Evolutionary conservation across 371 early-diverging fungal genomes (phyloP).

Genomic region (Dinochytrium kinnereticum): DNA sequence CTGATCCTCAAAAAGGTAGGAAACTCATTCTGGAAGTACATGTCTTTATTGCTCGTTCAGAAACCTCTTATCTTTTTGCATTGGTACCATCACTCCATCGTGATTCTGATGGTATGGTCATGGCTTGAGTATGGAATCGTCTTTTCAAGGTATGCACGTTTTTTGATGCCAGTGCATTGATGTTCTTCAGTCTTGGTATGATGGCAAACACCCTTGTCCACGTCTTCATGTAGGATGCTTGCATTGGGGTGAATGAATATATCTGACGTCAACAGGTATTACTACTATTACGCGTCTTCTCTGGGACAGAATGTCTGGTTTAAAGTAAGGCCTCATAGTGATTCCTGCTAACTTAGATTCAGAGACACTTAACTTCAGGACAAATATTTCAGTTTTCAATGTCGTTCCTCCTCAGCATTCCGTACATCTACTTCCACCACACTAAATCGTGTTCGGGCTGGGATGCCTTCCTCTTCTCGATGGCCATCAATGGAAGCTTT

Average conservation of each 20-base stretch:
- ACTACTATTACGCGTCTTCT: constrained; percentile 37
- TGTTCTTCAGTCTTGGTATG: constrained; percentile 30
- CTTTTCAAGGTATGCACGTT: too few species aligned
- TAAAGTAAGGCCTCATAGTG: constrained; percentile 30
- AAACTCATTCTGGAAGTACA: not conserved
- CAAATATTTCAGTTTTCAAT: constrained; percentile 44
- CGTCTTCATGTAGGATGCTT: constrained; percentile 45
- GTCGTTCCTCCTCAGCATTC: constrained; percentile 35
- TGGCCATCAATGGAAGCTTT: constrained; percentile 36
- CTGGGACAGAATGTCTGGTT: constrained; percentile 45
- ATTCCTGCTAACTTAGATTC: constrained; percentile 5
- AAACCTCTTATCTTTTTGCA: constrained; percentile 47
- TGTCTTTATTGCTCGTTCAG: constrained; percentile 12
- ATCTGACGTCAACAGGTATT: constrained; percentile 29
- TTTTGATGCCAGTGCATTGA: too few species aligned
- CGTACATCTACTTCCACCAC: constrained; percentile 37
- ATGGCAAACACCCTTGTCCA: constrained; percentile 43
- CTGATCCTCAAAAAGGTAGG: constrained; percentile 45
- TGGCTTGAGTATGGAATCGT: constrained; percentile 37
- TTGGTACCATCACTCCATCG: constrained; percentile 44
- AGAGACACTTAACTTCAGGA: constrained; percentile 28
- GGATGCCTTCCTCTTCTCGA: constrained; percentile 33
- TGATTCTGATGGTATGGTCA: constrained; percentile 46
- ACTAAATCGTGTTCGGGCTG: constrained; percentile 28
- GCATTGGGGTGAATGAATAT: too few species aligned